A percentile compares a stretch with the other conserved stretches of the same genome.
phyloP scores from a whole-genome alignment of 768 basidiomycete genomes.

The Cystobasidium tubakii region DNA sequence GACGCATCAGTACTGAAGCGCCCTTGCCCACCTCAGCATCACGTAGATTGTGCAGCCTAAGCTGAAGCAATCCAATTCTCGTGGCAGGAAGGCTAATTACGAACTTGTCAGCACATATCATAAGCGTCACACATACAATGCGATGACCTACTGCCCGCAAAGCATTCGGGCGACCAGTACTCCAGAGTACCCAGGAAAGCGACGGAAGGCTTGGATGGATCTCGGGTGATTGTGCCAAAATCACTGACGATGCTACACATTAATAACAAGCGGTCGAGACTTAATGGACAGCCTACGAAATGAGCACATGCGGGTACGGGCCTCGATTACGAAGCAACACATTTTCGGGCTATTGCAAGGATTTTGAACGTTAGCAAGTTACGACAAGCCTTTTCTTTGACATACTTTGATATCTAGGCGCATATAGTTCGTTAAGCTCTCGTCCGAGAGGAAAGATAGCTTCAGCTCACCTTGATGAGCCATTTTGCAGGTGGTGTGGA shows the following conservation, averaged over 20 bases:
- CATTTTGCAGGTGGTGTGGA: neutral
- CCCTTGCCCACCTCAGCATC: neutral
- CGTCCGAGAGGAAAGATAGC: neutral
- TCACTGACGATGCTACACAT: neutral
- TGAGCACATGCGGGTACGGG: conserved; percentile 15
- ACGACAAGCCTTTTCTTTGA: too few relatives aligned
- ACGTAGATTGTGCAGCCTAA: conserved; percentile 8
- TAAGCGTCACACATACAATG: too few relatives aligned
- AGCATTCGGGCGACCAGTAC: conserved; percentile 29
- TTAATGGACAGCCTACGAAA: neutral
- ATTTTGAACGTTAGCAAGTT: neutral
- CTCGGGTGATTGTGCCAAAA: conserved; percentile 9
- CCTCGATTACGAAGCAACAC: conserved; percentile 7
- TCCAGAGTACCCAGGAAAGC: neutral
- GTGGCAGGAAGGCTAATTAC: neutral
- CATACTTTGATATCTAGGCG: conserved; percentile 24
- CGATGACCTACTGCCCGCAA: neutral
- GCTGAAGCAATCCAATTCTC: conserved; percentile 12
- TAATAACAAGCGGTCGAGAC: neutral
- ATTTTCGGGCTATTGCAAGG: conserved; percentile 4
- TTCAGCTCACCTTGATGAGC: conserved; percentile 12
- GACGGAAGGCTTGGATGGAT: neutral
- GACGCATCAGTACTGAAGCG: neutral
- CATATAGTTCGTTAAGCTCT: neutral
- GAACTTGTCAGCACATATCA: neutral